Percentiles rank a stretch among this genome's conserved stretches.
Evolutionary conservation across 257 asterid genomes (phyloP).

Genomic region (Plantago ovata): DNA sequence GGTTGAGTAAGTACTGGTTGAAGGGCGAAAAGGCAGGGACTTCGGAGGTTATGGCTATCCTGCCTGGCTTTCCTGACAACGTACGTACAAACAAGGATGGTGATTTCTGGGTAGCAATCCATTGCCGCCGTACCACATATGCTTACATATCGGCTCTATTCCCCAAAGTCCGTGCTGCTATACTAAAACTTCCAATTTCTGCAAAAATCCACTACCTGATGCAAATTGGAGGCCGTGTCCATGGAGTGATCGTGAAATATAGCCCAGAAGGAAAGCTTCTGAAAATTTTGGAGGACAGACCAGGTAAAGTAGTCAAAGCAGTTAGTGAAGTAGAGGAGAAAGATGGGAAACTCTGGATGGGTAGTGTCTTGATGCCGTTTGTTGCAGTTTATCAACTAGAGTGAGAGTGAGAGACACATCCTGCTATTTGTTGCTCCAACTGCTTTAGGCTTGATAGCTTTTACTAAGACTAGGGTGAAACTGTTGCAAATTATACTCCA

Average conservation of each 20-base stretch:
- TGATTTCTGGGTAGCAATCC: slow-evolving; percentile 91
- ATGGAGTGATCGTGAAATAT: slow-evolving; percentile 58
- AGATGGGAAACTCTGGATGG: slow-evolving; percentile 93
- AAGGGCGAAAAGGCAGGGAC: slow-evolving; percentile 78
- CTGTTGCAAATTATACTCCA: no score
- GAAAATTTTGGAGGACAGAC: slow-evolving; percentile 64
- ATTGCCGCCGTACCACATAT: slow-evolving; percentile 59
- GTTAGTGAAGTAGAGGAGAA: slow-evolving; percentile 89
- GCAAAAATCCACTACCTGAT: slow-evolving; percentile 56
- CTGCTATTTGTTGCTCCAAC: not conserved
- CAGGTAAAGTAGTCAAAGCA: slow-evolving; percentile 77
- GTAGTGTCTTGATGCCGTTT: slow-evolving; percentile 83
- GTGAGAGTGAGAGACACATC: slow-evolving; percentile 3
- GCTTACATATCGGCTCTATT: slow-evolving; percentile 43
- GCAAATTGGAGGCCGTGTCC: slow-evolving; percentile 75
- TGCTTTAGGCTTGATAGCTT: no score
- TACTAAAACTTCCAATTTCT: slow-evolving; percentile 76
- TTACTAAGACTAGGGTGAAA: no score
- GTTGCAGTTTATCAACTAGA: slow-evolving; percentile 66
- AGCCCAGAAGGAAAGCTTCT: slow-evolving; percentile 78
- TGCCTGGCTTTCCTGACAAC: slow-evolving; percentile 86
- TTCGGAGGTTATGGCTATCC: slow-evolving; percentile 57
- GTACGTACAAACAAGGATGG: slow-evolving; percentile 70
- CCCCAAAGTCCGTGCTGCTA: slow-evolving; percentile 44
- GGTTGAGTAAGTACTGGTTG: slow-evolving; percentile 80